These are phyloP conservation scores for Hortiboletus campestris DNA, from an alignment of 768 basidiomycete species.

Conservation along the genomic window DNA sequence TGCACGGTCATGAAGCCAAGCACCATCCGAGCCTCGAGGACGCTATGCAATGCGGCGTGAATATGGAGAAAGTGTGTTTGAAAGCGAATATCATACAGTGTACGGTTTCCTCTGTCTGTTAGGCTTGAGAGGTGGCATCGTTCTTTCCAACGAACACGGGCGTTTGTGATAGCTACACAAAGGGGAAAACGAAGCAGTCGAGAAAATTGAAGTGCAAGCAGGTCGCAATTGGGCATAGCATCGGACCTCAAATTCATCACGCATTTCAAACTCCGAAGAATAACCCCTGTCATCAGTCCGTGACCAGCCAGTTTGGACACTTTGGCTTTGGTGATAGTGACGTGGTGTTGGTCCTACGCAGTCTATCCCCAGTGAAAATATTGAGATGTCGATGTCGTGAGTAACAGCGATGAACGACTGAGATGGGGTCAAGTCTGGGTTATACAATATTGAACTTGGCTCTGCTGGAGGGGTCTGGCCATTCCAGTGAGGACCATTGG, in stretches of 20 bases:
- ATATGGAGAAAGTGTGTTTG: neutral
- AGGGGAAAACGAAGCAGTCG: neutral
- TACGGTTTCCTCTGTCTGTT: slow-evolving; percentile 44
- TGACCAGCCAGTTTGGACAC: no score
- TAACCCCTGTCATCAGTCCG: neutral
- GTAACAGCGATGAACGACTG: no score
- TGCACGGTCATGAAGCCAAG: slow-evolving; percentile 78
- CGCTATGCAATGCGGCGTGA: slow-evolving; percentile 43
- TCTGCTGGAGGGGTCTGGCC: no score
- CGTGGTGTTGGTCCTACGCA: no score
- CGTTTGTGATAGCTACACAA: neutral
- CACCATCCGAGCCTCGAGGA: slow-evolving; percentile 57
- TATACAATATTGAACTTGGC: no score
- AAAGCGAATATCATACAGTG: slow-evolving; percentile 28
- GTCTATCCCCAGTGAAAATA: no score
- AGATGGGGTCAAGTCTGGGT: no score
- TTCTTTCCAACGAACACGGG: neutral
- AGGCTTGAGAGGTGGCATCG: slow-evolving; percentile 26
- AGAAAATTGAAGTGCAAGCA: neutral
- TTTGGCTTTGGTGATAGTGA: no score
- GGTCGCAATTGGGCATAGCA: neutral
- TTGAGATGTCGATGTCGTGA: no score
- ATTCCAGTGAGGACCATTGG: no score
- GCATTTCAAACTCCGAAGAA: slow-evolving; percentile 13
- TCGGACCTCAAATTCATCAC: slow-evolving; percentile 9